Base-by-base conservation (phyloP, 805 yeast genomes). In the Pichia occidentalis region DNA sequence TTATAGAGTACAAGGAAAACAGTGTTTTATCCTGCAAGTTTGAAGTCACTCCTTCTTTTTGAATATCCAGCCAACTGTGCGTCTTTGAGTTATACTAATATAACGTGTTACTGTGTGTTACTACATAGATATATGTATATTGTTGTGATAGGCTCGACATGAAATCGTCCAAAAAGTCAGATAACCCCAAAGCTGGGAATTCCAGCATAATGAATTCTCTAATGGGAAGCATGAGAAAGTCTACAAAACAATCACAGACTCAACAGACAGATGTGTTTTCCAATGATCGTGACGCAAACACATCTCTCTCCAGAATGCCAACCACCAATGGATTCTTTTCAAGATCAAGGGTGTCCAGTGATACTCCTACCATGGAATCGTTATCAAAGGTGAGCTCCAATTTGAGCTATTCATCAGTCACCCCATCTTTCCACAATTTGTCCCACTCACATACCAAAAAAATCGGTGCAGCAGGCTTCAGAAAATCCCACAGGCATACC, bases 401-500 rank as follows among this genome's bases (percentile, higher is more conserved):
- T 30, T 41, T 43, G 11, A 51, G 59, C 18, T 24, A 38, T 4
- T 16, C 25, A 14, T 50, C 54, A 9, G 34, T 40, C 10, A 40
- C 39, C 26, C 48, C 48, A 7, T 39, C 58, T 4, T 43, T 56
- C 24, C 50, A 55, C 36, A 48, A 60, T 7, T 46, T 58, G 19
- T 46, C 63, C 1, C 45, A 53, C 1, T 25, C 54, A 8, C 59
- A 57, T 37, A 40, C 59, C 4, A 58, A 56, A 32, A 58, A 56
- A 39, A 37, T 58, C 4, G 18, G 32, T 3, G 26, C 26, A 7
- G 41, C 44, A 23, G 52, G 48, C 19, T 48, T 45, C 36, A 57
- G 57, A 32, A 60, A 61, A 37, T 36, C 51, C 1, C 66, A 61
- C 46, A 50, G 62, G 36, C 65, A 61, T 40, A 59, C 66, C 1